Base-by-base conservation (phyloP, 1,139 yeast species). In the Kodamaea sp. region DNA sequence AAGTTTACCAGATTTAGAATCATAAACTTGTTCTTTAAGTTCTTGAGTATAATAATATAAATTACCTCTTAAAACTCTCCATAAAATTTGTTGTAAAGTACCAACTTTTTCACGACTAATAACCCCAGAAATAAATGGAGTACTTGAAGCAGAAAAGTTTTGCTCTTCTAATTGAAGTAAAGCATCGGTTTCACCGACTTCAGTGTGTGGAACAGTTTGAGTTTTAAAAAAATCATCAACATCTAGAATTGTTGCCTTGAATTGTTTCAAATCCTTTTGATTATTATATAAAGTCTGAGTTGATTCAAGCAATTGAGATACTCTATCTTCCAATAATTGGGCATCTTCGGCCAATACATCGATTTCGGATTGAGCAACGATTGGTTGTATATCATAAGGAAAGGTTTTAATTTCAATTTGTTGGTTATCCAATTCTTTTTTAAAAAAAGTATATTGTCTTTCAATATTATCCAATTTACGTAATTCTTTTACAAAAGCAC, bases 51-150 rank as follows among this genome's bases (percentile, higher is more conserved):
- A 80, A 62, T 88, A 81, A 59, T 75, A 85, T 54, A 92, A 68
- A 60, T 90, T 90, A 58, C 98, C 97, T 62, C 97, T 81, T 51
- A 92, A 73, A 2, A 82, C 81, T 64, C 98, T 78, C 97, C 97
- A 92, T 48, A 94, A 71, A 39, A 94, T 88, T 52, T 88, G 86
- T 58, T 89, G 95, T 50, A 92, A 68, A 4, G 85, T 73, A 35
- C 72, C 69, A 38, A 84, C 79, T 56, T 85, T 85, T 23, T 75
- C 77, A 43, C 94, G 77, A 45, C 80, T 78, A 37, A 94, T 84
- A 7, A 88, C 87, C 51, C 98, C 98, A 23, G 94, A 73, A 31
- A 90, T 81, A 51, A 85, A 87, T 25, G 64, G 62, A 49, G 64
- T 52, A 9, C 53, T 40, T 12, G 48, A 32, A 7, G 49, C 49